Evolutionary conservation across 2,329 filamentous ascomycete genomes (phyloP), one percentile per base, ranked within the genome.

Genomic region (Colletotrichum orbiculare): DNA sequence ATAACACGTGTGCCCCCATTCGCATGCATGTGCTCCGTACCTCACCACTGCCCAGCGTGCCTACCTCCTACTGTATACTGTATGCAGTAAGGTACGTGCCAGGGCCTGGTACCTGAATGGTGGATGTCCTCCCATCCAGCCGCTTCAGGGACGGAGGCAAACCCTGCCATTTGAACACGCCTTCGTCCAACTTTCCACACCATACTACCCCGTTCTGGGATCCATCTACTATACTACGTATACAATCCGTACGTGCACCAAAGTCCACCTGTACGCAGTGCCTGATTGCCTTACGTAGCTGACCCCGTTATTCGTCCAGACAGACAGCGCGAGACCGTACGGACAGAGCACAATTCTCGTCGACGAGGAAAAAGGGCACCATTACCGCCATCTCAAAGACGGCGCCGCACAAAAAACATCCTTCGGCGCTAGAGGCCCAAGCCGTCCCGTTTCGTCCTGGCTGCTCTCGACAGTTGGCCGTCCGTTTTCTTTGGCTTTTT

Each of bases 381-480:
- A 62, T 46, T 34, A 54, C 56, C 50, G 41, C 46, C 35, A 65
- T 45, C 39, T 61, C 57, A 43, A 65, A 65, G 62, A 48, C 57
- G 62, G 50, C 57, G 57, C 49, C 15, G 53, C 35, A 52, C 39
- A 52, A 53, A 54, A 53, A 61, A 53, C 54, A 61, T 41, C 52
- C 58, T n/a, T 52, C 53, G 60, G 47, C 57, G 61, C 58, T 65
- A 62, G 37, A 25, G 57, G 37, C 50, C 52, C 49, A 53, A 57
- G 43, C 45, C 41, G 58, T 66, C 59, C 60, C 59, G 52, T 62
- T 65, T 61, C 58, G 62, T 60, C 55, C 55, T 65, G 62, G 62
- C 39, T 41, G 57, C 62, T 45, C 13, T 54, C 46, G 34, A 50
- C 62, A 41, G 54, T 35, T 61, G 43, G 50, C 53, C 34, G 50